Conservation (phyloP, 176 grass and related monocot genomes). For the maize (Zea mays) region DNA sequence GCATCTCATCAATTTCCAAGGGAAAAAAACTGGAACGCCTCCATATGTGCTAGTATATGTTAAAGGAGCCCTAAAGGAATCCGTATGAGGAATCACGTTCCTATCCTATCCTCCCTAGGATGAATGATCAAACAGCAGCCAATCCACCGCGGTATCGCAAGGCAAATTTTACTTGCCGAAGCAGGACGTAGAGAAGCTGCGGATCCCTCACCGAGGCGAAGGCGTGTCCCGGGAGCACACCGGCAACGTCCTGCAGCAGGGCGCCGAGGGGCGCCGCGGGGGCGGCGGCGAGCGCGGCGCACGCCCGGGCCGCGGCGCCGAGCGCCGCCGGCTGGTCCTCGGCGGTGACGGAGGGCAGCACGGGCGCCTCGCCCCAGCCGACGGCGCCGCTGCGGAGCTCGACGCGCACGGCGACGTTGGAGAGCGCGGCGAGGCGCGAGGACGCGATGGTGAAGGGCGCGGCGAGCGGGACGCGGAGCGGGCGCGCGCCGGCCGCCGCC, state of each 20-base stretch:
- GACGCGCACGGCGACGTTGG: conserved; percentile 79
- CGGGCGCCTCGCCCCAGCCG: conserved; percentile 81
- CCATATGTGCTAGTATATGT: not conserved
- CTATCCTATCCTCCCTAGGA: not conserved
- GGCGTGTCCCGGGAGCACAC: conserved; percentile 65
- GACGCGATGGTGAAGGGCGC: conserved; percentile 93
- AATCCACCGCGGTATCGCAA: not conserved
- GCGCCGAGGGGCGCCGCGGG: conserved; percentile 56
- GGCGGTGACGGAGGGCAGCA: conserved; percentile 81
- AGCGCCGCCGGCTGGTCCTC: conserved; percentile 83
- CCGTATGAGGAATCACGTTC: not conserved
- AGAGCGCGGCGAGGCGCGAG: conserved; percentile 62
- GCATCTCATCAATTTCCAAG: not conserved
- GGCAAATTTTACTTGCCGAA: not conserved
- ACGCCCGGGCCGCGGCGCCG: conserved; percentile 44
- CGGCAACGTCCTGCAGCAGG: conserved; percentile 49
- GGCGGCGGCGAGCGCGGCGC: conserved; percentile 30
- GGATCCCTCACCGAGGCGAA: conserved; percentile 77
- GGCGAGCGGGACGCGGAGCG: conserved; percentile 72
- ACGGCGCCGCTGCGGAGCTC: conserved; percentile 80
- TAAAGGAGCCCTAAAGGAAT: not conserved
- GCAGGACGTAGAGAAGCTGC: not conserved
- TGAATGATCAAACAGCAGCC: too few species aligned
- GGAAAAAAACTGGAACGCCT: not conserved
- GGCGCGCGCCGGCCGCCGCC: conserved; percentile 63